Evolutionary conservation across 441 rosid species (phyloP).

Genomic region (Raphanus hybrid): DNA sequence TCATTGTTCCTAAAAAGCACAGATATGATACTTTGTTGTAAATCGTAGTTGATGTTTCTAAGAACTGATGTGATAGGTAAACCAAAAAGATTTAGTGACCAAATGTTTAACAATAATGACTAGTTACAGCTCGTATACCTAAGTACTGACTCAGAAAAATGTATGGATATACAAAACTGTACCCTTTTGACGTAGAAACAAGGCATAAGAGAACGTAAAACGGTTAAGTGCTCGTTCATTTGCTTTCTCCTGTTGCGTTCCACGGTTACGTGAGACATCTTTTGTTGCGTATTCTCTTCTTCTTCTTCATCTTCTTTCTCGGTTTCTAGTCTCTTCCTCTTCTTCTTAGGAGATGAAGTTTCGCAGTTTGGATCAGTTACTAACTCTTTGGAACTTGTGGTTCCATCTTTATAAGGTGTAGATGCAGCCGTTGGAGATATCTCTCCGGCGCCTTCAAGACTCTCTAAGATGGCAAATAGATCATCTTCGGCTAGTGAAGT

Average conservation of each 20-base stretch:
- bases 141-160: not conserved
- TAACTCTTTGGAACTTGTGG: constrained; percentile 27
- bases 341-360: constrained; percentile 46
- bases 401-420: constrained; percentile 36
- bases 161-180: constrained; percentile 1
- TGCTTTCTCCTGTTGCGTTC: constrained; percentile 98
- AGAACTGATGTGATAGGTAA: constrained; percentile 11
- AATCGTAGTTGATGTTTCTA: constrained; percentile 29
- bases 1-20: constrained; percentile 33
- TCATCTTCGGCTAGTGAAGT: constrained; percentile 63
- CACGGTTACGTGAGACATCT: constrained; percentile 85
- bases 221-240: constrained; percentile 90
- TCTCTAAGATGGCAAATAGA: constrained; percentile 74
- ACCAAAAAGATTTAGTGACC: not conserved
- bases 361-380: constrained; percentile 26
- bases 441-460: constrained; percentile 65
- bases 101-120: not conserved
- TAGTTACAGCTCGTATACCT: not conserved
- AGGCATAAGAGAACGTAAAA: constrained; percentile 92
- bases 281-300: constrained; percentile 47
- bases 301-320: constrained; percentile 22
- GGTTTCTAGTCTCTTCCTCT: constrained; percentile 44
- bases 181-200: constrained; percentile 98
- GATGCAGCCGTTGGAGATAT: constrained; percentile 49
- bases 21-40: constrained; percentile 14